phyloP scores from a whole-genome alignment of 2,329 filamentous ascomycete species.

The Botrytis byssoidea region DNA sequence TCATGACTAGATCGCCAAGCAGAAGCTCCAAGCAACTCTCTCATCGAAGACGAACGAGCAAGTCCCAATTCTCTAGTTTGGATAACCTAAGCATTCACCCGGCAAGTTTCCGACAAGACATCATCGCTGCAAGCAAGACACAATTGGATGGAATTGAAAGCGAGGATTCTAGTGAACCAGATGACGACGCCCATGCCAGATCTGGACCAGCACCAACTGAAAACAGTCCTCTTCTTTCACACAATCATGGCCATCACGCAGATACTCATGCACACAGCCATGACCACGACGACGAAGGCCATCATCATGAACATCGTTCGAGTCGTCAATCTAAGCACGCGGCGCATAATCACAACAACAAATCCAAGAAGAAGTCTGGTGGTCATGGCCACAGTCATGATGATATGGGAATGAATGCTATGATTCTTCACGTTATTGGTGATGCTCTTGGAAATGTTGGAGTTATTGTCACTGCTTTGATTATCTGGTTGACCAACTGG shows the following conservation, averaged over 20 bases:
- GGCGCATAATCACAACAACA: conserved; percentile 72
- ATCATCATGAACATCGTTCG: conserved; percentile 24
- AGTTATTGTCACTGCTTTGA: conserved; percentile 76
- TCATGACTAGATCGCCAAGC: conserved; percentile 27
- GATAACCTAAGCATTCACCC: conserved; percentile 80
- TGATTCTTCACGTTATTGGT: conserved; percentile 74
- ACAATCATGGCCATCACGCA: conserved; percentile 7
- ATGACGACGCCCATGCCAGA: conserved; percentile 33
- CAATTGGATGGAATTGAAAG: conserved; percentile 58
- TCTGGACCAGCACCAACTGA: conserved; percentile 42
- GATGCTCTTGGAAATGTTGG: conserved; percentile 85
- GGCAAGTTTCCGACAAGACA: conserved; percentile 85
- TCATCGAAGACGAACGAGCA: conserved; percentile 35
- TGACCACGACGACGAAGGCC: conserved; percentile 22
- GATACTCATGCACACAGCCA: conserved; percentile 20
- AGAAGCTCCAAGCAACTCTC: conserved; percentile 27
- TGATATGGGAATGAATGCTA: conserved; percentile 93
- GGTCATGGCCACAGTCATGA: conserved; percentile 74
- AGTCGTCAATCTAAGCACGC: conserved; percentile 51
- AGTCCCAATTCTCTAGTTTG: conserved; percentile 61
- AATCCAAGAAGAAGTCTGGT: conserved; percentile 62
- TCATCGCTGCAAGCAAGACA: conserved; percentile 76
- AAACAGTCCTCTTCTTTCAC: conserved; percentile 31
- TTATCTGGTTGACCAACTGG: conserved; percentile 89
- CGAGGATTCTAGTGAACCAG: conserved; percentile 49